phyloP scores from a whole-genome alignment of 2,329 filamentous ascomycete genomes.

The Pseudopyricularia cyperi region DNA sequence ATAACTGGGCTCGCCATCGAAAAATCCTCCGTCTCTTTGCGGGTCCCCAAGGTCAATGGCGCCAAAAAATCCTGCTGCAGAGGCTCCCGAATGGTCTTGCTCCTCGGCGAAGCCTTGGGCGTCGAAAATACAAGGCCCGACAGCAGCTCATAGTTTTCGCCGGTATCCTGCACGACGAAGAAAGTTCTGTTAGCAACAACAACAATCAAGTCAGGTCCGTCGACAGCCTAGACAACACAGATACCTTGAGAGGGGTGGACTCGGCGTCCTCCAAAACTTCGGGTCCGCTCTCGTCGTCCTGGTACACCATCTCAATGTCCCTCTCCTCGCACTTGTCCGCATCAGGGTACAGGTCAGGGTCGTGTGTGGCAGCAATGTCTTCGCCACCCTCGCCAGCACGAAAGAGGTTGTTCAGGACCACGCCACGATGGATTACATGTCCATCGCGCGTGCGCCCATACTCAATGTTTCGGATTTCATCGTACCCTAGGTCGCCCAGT shows the following conservation, averaged over 20 bases:
- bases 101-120: neutral
- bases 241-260: neutral
- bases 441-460: slow-evolving; percentile 14
- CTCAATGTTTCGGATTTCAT: slow-evolving; percentile 10
- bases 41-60: neutral
- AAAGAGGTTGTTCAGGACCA: slow-evolving; percentile 15
- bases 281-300: neutral
- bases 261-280: neutral
- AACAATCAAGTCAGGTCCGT: neutral
- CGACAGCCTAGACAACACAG: neutral
- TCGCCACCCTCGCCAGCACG: slow-evolving; percentile 8
- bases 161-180: neutral
- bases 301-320: neutral
- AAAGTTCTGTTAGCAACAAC: neutral
- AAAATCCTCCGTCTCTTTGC: neutral
- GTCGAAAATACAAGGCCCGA: neutral
- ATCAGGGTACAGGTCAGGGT: neutral
- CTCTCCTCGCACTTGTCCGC: neutral
- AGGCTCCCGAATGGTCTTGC: neutral
- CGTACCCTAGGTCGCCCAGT: slow-evolving; percentile 1
- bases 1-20: neutral
- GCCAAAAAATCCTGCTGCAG: neutral
- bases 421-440: slow-evolving; percentile 17
- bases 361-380: neutral
- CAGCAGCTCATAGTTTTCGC: neutral